phyloP scores from a whole-genome alignment of 805 yeast genomes.

The Zygosaccharomyces gambellarensis region DNA sequence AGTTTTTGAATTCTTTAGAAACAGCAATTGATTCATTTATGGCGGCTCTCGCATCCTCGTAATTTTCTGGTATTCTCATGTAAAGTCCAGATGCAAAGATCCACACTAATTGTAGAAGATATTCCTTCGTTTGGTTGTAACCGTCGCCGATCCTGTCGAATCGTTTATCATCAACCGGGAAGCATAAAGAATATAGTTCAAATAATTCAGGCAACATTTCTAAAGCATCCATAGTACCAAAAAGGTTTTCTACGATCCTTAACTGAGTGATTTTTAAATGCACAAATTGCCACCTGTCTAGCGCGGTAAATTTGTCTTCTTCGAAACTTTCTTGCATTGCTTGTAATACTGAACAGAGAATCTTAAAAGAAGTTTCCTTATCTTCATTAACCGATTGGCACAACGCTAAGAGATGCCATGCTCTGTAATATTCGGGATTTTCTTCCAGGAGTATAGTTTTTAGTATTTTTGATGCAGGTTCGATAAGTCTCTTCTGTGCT shows the following conservation, averaged over 20 bases:
- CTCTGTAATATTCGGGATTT: conserved; percentile 51
- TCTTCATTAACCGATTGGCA: conserved; percentile 60
- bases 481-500: conserved; percentile 41
- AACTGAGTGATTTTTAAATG: conserved; percentile 74
- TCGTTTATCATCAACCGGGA: conserved; percentile 21
- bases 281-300: conserved; percentile 45
- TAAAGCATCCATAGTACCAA: conserved; percentile 55
- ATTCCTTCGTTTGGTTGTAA: conserved; percentile 30
- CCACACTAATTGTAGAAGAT: conserved; percentile 63
- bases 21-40: conserved; percentile 63
- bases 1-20: conserved; percentile 40
- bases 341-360: conserved; percentile 49
- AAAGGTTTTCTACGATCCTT: conserved; percentile 57
- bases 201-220: conserved; percentile 66
- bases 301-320: conserved; percentile 12
- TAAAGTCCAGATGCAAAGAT: conserved; percentile 66
- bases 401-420: conserved; percentile 64
- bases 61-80: conserved; percentile 40
- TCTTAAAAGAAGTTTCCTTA: conserved; percentile 49
- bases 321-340: conserved; percentile 36
- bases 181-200: conserved; percentile 49
- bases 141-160: conserved; percentile 14
- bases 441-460: conserved; percentile 45
- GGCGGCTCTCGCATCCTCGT: conserved; percentile 63
- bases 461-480: conserved; percentile 42